Evolutionary conservation across 108 stramenopile genomes (phyloP).

Genomic region (Conticribra guillardii): DNA sequence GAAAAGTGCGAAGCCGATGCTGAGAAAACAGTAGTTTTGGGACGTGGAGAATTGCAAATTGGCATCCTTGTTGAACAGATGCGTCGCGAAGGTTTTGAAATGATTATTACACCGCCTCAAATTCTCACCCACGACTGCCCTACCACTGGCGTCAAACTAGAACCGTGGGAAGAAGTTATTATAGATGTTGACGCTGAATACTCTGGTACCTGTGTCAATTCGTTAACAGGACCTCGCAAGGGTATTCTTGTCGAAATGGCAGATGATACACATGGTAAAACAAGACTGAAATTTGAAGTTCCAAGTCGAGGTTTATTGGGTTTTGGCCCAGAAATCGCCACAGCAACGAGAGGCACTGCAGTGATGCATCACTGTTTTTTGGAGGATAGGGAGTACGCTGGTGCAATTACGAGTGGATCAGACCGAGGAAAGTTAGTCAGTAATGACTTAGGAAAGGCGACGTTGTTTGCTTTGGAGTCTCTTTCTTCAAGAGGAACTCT

Average conservation of each 20-base stretch:
- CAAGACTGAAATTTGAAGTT: constrained; percentile 89
- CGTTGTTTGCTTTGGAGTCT: constrained; percentile 78
- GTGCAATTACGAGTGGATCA: constrained; percentile 65
- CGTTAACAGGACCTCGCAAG: constrained; percentile 90
- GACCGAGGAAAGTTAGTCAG: constrained; percentile 92
- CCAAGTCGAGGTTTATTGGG: constrained; percentile 96
- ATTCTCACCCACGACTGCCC: constrained; percentile 80
- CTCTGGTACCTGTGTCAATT: constrained; percentile 88
- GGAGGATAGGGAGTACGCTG: constrained; percentile 86
- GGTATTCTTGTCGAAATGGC: constrained; percentile 89
- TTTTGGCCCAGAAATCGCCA: constrained; percentile 89
- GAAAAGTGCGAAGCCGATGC: constrained; percentile 67
- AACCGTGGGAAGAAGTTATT: constrained; percentile 96
- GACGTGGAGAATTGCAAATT: constrained; percentile 91
- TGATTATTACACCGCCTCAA: constrained; percentile 93
- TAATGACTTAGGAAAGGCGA: constrained; percentile 87
- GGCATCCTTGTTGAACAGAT: constrained; percentile 97
- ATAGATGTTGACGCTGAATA: constrained; percentile 91
- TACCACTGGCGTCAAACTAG: constrained; percentile 75
- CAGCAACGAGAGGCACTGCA: constrained; percentile 90
- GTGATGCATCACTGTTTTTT: constrained; percentile 93
- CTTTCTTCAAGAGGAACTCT: constrained; percentile 87
- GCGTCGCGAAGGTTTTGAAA: constrained; percentile 97
- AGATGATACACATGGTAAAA: constrained; percentile 81
- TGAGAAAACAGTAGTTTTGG: constrained; percentile 76